Evolutionary conservation across 345 rosid genomes (phyloP).

Genomic region (Kandelia obovata): DNA sequence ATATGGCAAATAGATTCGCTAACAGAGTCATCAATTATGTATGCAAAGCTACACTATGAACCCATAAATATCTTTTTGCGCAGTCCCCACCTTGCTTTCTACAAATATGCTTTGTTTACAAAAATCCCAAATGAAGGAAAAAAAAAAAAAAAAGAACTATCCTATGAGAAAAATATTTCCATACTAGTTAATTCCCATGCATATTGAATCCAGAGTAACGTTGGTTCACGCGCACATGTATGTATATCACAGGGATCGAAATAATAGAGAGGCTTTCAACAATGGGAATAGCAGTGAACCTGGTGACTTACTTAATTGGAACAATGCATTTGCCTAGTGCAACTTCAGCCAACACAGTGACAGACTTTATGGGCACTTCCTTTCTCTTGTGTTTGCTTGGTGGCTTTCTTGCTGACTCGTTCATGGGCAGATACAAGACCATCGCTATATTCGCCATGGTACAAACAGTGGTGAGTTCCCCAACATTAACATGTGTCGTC

Average conservation of each 20-base stretch:
- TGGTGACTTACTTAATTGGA: constrained; percentile 56
- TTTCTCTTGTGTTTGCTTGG: constrained; percentile 60
- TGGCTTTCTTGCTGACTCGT: constrained; percentile 66
- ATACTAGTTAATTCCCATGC: too few relatives aligned
- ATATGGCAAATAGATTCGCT: constrained; percentile 9
- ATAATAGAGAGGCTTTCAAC: constrained; percentile 63
- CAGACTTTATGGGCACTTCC: constrained; percentile 66
- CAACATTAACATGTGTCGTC: too few relatives aligned
- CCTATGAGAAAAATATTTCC: too few relatives aligned
- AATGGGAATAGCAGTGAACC: constrained; percentile 62
- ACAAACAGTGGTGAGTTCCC: constrained; percentile 50
- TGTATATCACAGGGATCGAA: constrained; percentile 40
- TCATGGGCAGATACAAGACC: constrained; percentile 58
- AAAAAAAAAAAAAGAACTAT: too few relatives aligned
- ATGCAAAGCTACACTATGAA: background rate
- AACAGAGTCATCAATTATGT: constrained; percentile 4
- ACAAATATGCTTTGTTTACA: too few relatives aligned
- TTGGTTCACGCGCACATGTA: background rate
- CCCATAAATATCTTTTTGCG: too few relatives aligned
- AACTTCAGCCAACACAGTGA: constrained; percentile 56
- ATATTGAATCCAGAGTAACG: too few relatives aligned
- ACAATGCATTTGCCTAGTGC: constrained; percentile 60
- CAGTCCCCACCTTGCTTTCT: too few relatives aligned
- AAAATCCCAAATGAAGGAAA: too few relatives aligned
- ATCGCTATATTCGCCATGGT: constrained; percentile 63